Base-by-base conservation (phyloP, 768 basidiomycete species). In the Nidula microcarpa region DNA sequence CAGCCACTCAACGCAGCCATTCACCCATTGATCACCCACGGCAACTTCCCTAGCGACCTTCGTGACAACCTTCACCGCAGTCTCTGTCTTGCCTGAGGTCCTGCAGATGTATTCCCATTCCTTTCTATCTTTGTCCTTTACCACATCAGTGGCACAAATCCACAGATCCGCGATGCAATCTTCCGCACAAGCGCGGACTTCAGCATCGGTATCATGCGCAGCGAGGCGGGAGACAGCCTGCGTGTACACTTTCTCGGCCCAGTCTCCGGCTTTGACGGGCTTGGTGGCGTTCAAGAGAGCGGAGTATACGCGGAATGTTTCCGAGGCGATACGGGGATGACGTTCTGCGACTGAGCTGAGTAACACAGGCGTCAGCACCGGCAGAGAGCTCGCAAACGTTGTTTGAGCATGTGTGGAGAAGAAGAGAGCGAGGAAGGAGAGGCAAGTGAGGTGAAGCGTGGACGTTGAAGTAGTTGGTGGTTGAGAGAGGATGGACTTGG, bases 161-260 rank as follows among this genome's bases (percentile, higher is more conserved):
- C 97, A 92, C 7, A 98, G 72, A 64, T 94, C 88, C 1, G 88
- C 94, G 43, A 96, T 79, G 47, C 84, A 84, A 33, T 88, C 85
- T 60, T 98, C 88, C 0, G 94, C 94, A 57, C 80, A 84, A 23
- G 80, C 77, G 36, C 94, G 82, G 17, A 98, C 92, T 57, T 97
- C 95, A 3, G 89, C 85, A 65, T 98, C 96, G 1, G 95, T 95
- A 58, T 95, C 90, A 55, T 89, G 84, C 45, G 80, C 87, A 48
- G 74, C 80, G 36, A 99, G 70, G 49, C 92, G 78, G 17, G 72
- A 66, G 3, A 89, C 73, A 8, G 91, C 86, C 56, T 92, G 86
- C 6, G 80, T 73, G 66, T 95, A 97, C 3, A 97, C 75, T 8
- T 73, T 62, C 51, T 90, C 82, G 4, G 82, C 68, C 91, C 91